Conservation (phyloP, 2,329 filamentous ascomycete genomes). For the Lasiodiplodia hormozganensis region DNA sequence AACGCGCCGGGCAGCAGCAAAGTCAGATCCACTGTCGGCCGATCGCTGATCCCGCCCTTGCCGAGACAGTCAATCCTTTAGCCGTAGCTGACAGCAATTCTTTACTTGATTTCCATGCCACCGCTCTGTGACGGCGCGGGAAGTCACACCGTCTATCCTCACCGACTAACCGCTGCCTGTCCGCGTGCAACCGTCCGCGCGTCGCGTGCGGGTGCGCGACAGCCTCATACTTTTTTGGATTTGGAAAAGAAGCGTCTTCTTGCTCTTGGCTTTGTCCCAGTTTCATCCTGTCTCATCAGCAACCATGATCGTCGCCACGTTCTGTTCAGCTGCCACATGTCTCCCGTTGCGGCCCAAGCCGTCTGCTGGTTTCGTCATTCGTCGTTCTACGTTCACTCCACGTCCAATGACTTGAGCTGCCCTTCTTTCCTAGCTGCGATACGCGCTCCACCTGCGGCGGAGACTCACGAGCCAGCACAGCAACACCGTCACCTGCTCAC, state of each 20-base stretch:
- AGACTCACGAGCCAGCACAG: constrained; percentile 20
- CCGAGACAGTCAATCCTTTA: constrained; percentile 3
- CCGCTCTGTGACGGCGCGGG: neutral
- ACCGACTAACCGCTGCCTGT: neutral
- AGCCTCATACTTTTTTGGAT: neutral
- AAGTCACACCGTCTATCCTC: constrained; percentile 9
- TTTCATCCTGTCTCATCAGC: constrained; percentile 7
- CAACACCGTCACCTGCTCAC: constrained; percentile 7
- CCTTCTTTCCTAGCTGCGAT: neutral
- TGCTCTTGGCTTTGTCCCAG: neutral
- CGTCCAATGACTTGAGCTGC: constrained; percentile 1
- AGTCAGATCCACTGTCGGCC: constrained; percentile 14
- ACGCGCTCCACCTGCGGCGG: constrained; percentile 13
- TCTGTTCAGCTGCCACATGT: constrained; percentile 11
- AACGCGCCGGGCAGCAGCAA: constrained; percentile 7
- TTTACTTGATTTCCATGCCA: constrained; percentile 13
- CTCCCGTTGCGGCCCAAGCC: neutral
- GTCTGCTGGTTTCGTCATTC: neutral
- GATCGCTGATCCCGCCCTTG: constrained; percentile 22
- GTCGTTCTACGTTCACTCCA: constrained; percentile 13
- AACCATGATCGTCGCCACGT: constrained; percentile 3
- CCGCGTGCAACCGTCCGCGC: neutral
- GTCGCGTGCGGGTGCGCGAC: neutral
- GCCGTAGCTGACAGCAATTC: constrained; percentile 4
- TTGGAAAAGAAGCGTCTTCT: neutral